Evolutionary conservation across 192 early-diverging fungal species (phyloP), one percentile per base, ranked within the genome.

Genomic region (Coemansia sp.): DNA sequence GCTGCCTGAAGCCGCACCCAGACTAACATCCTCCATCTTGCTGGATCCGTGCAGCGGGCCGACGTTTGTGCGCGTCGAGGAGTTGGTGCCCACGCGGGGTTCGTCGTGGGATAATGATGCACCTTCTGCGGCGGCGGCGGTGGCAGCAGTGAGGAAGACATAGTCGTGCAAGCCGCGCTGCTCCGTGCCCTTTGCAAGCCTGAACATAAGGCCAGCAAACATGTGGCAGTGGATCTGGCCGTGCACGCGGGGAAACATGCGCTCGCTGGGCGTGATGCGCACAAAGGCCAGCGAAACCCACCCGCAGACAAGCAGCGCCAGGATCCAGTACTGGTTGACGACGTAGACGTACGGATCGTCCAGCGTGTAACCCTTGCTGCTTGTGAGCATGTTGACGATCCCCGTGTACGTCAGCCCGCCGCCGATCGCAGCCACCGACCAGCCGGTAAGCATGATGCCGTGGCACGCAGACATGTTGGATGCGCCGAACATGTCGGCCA

Each of bases 401-500:
- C 72, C 78, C 16, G 87, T 90, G 75, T 90, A 93, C 6, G 88
- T 71, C 56, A 93, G 74, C 12, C 89, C 90, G 48, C 92, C 92
- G 21, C 85, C 87, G 20, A 93, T 88, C n/a, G 88, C 89, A 5
- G 85, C 90, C 34, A 88, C 78, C 14, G 92, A 89, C 90, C 92
- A 93, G 3, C 89, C 90, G 0, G 89, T 91, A 33, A 93, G 84
- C 30, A 92, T 91, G 33, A 93, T 79, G 8, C 92, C 92, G 64
- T 93, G 90, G 38, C 88, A 87, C 0, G 88, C 84, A 0, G 89
- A 86, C 71, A 90, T 88, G 77, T 93, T 93, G 26, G 88, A 81
- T n/a, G 87, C 85, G n/a, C 89, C 89, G 74, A 93, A 93, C 87
- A 90, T 89, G 65, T 93, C 92, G 14, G 89, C 86, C 35, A 93